A percentile compares a stretch with the other conserved stretches of the same genome.
Evolutionary conservation across 257 asterid species (phyloP).

Genomic region (Coffea canephora): DNA sequence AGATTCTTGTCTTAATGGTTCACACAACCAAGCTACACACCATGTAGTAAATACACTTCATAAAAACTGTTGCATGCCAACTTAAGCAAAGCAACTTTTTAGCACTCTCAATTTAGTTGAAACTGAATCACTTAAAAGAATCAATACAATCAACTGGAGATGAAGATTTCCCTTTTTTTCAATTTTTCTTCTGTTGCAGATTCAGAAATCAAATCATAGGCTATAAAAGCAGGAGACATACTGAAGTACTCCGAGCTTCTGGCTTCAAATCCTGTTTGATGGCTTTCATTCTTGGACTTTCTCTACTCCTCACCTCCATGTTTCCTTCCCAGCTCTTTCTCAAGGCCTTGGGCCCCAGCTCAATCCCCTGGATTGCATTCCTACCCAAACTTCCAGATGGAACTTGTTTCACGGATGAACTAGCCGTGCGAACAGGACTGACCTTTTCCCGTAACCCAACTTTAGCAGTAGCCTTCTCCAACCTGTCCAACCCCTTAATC

Average conservation of each 20-base stretch:
- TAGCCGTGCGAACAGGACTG: conserved; percentile 44
- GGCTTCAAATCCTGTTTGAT: conserved; percentile 55
- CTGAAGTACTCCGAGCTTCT: conserved; percentile 68
- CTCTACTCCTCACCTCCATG: conserved; percentile 72
- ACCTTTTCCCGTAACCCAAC: conserved; percentile 55
- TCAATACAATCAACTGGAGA: neutral
- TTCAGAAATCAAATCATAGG: neutral
- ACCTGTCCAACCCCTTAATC: conserved; percentile 67
- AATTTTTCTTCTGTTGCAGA: neutral
- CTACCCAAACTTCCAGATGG: conserved; percentile 49
- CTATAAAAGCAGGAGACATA: conserved; percentile 36
- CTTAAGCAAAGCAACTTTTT: neutral
- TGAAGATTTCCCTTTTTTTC: neutral
- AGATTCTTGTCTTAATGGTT: neutral
- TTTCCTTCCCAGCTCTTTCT: conserved; percentile 99
- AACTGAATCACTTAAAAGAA: neutral
- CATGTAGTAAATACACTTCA: neutral
- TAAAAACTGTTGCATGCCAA: neutral
- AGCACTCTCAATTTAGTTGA: neutral
- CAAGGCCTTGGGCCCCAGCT: conserved; percentile 83
- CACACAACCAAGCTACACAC: neutral
- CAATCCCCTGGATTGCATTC: conserved; percentile 68
- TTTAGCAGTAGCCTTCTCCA: conserved; percentile 52
- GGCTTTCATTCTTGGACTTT: conserved; percentile 73
- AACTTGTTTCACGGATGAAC: conserved; percentile 46